Percentiles rank a stretch among this genome's conserved stretches.
These are phyloP conservation scores for Berberis thunbergii DNA, from an alignment of 164 flowering plant species.

Conservation along the genomic window DNA sequence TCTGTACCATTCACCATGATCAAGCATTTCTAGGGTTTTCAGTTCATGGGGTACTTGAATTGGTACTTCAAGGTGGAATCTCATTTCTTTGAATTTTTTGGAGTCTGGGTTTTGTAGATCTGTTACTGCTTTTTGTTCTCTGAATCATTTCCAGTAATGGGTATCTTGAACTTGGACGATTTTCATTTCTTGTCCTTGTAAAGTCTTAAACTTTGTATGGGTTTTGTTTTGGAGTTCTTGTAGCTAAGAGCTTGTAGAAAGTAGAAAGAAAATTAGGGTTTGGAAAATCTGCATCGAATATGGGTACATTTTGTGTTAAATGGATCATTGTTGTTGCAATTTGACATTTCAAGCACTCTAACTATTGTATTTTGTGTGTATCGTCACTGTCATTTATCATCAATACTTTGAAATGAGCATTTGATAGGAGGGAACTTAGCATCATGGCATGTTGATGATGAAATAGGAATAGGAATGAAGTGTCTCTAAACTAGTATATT, in stretches of 20 bases:
- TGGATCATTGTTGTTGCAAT: no score
- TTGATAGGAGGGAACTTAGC: no score
- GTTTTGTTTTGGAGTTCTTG: background rate
- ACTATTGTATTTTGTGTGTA: no score
- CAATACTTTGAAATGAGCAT: no score
- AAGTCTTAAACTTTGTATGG: background rate
- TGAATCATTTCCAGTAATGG: background rate
- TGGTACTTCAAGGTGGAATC: background rate
- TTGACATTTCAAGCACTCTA: no score
- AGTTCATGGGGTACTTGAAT: background rate
- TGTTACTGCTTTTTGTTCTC: background rate
- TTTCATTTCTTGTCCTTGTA: background rate
- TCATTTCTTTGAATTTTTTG: constrained; percentile 1
- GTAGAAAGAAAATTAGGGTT: no score
- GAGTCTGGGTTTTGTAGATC: constrained; percentile 7
- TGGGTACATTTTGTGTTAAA: no score
- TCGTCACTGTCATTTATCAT: no score
- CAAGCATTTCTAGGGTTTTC: constrained; percentile 19
- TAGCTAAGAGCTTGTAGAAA: background rate
- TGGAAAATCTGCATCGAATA: no score
- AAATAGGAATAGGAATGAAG: no score
- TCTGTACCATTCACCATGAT: constrained; percentile 6
- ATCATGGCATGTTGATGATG: no score
- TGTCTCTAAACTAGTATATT: no score
- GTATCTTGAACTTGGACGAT: background rate